Conservation (phyloP, 2,329 filamentous ascomycete genomes). For the Aspergillus proliferans region DNA sequence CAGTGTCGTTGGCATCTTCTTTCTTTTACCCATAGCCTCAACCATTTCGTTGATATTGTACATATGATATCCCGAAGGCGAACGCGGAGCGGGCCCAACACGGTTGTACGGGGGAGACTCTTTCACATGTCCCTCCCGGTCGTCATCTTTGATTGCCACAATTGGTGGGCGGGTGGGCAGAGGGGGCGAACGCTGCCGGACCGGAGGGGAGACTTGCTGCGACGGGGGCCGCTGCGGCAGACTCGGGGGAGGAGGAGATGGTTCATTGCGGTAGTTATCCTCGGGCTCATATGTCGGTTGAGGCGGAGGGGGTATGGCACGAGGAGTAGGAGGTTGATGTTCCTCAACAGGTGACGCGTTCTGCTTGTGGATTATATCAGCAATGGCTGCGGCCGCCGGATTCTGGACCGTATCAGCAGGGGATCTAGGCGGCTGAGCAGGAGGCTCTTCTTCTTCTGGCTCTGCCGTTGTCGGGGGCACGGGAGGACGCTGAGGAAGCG, state of each 20-base stretch:
- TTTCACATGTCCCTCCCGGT: conserved; percentile 35
- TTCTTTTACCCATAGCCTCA: conserved; percentile 91
- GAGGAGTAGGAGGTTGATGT: conserved; percentile 21
- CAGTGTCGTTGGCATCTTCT: conserved; percentile 96
- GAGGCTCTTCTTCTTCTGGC: conserved; percentile 20
- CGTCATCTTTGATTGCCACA: conserved; percentile 35
- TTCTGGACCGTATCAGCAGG: conserved; percentile 43
- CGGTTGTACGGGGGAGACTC: conserved; percentile 54
- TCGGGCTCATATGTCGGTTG: conserved; percentile 61
- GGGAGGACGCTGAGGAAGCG: conserved; percentile 18
- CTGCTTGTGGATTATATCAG: conserved; percentile 40
- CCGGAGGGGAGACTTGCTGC: conserved; percentile 48
- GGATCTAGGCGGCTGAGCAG: conserved; percentile 20
- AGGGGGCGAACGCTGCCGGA: conserved; percentile 55
- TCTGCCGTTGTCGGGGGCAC: conserved; percentile 1
- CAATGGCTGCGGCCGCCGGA: conserved; percentile 53
- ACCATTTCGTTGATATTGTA: conserved; percentile 98
- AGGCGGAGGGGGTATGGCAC: conserved; percentile 30
- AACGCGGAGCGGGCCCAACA: conserved; percentile 45
- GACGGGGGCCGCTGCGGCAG: conserved; percentile 60
- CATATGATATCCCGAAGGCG: conserved; percentile 79
- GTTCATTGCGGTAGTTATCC: conserved; percentile 48
- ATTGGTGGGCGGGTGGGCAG: conserved; percentile 36
- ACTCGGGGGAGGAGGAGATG: conserved; percentile 48
- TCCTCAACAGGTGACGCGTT: conserved; percentile 28